These are phyloP conservation scores for Macrophomina pseudophaseolina DNA, from an alignment of 2,329 filamentous ascomycete genomes.

Conservation along the genomic window DNA sequence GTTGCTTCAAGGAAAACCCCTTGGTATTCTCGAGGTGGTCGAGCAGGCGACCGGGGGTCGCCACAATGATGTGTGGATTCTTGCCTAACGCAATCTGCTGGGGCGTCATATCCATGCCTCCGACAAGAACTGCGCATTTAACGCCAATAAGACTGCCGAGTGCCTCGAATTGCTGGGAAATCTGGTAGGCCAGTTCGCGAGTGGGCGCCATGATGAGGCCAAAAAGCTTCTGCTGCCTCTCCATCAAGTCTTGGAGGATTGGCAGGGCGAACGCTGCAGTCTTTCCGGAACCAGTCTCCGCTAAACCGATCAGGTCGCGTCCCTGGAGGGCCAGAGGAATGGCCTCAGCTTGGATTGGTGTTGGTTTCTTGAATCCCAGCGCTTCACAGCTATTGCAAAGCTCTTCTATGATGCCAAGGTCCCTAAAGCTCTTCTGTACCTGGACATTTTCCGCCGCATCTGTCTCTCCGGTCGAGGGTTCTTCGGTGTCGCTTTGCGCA, in stretches of 20 bases:
- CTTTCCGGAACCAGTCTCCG: slow-evolving; percentile 95
- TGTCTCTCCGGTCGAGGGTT: slow-evolving; percentile 32
- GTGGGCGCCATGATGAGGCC: slow-evolving; percentile 92
- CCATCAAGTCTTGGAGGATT: slow-evolving; percentile 86
- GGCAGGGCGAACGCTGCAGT: slow-evolving; percentile 94
- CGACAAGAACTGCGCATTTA: slow-evolving; percentile 82
- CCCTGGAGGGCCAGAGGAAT: slow-evolving; percentile 81
- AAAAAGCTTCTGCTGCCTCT: slow-evolving; percentile 83
- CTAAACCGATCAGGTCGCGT: slow-evolving; percentile 88
- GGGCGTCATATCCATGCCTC: slow-evolving; percentile 93
- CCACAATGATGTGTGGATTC: slow-evolving; percentile 92
- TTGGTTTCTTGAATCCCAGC: slow-evolving; percentile 83
- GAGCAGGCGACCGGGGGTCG: slow-evolving; percentile 84
- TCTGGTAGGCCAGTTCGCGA: slow-evolving; percentile 90
- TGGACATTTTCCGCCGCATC: slow-evolving; percentile 30
- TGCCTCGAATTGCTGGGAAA: slow-evolving; percentile 84
- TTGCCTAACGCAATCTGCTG: slow-evolving; percentile 93
- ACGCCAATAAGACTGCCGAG: slow-evolving; percentile 88
- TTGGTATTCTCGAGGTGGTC: slow-evolving; percentile 98
- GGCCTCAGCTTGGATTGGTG: slow-evolving; percentile 84
- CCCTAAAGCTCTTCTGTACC: slow-evolving; percentile 67
- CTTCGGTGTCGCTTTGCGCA: slow-evolving; percentile 31
- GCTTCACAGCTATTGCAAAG: slow-evolving; percentile 86
- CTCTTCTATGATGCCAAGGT: slow-evolving; percentile 80
- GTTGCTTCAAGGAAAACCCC: slow-evolving; percentile 80